Evolutionary conservation across 352 stramenopile genomes (phyloP).

Genomic region (Pythium utonaiense): DNA sequence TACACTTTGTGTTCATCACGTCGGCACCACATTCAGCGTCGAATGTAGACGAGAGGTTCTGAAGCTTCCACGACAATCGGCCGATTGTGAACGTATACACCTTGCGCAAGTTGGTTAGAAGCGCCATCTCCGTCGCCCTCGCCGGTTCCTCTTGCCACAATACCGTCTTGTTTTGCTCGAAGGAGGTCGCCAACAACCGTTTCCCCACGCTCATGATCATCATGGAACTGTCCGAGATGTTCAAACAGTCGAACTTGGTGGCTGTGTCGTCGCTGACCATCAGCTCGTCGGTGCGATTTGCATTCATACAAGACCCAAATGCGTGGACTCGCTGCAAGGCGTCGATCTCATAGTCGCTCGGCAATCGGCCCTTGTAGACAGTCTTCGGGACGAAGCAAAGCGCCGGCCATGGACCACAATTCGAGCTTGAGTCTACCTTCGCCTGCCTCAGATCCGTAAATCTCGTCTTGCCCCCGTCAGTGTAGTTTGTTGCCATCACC

Average conservation of each 20-base stretch:
- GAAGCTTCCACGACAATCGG: conserved; percentile 12
- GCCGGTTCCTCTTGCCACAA: too few relatives aligned
- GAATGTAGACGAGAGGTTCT: conserved; percentile 15
- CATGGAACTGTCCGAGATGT: not conserved
- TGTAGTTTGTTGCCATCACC: too few relatives aligned
- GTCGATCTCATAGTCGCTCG: not conserved
- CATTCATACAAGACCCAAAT: conserved; percentile 1
- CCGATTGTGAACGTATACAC: conserved; percentile 24
- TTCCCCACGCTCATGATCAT: conserved; percentile 6
- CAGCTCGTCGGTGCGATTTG: not conserved
- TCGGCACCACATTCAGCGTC: conserved; percentile 6
- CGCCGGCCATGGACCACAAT: conserved; percentile 5
- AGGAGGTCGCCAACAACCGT: conserved; percentile 1
- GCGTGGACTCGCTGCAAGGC: conserved; percentile 2
- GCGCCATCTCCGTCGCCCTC: not conserved
- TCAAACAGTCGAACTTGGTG: not conserved
- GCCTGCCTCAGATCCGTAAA: too few relatives aligned
- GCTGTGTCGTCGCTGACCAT: not conserved
- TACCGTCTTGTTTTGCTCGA: conserved; percentile 1
- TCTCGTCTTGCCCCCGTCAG: too few relatives aligned
- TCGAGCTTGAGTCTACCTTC: too few relatives aligned
- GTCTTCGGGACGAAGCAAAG: not conserved
- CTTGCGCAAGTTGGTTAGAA: conserved; percentile 20
- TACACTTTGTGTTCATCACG: not conserved
- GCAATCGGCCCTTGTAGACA: not conserved